Percentiles rank a stretch among this genome's conserved stretches.
These are phyloP conservation scores for Venturia asperata DNA, from an alignment of 2,329 filamentous ascomycete genomes.

Conservation along the genomic window DNA sequence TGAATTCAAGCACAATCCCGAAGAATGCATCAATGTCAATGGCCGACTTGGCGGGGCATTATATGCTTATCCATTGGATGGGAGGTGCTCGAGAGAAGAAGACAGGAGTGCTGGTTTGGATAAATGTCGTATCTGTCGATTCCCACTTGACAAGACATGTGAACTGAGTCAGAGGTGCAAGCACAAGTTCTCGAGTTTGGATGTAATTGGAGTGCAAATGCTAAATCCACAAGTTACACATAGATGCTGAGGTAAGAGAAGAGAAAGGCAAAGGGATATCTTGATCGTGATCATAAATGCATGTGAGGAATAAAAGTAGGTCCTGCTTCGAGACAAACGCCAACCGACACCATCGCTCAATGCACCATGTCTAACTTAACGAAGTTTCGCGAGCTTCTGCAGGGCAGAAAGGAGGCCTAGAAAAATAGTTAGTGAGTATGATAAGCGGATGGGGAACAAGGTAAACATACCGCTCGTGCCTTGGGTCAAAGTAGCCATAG, in stretches of 20 bases:
- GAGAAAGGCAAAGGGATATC: not conserved
- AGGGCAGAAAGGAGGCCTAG: constrained; percentile 48
- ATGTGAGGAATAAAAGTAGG: not conserved
- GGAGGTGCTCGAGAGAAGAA: no score
- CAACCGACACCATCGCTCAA: not conserved
- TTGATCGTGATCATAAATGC: constrained; percentile 2
- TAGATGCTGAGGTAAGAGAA: not conserved
- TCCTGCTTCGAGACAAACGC: not conserved
- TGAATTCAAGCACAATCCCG: no score
- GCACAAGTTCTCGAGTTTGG: no score
- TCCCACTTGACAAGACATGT: no score
- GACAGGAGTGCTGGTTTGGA: no score
- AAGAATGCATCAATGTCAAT: no score
- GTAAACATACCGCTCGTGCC: constrained; percentile 72
- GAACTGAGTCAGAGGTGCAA: no score
- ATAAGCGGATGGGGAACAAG: not conserved
- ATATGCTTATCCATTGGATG: no score
- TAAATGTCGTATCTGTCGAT: no score
- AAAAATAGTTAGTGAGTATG: not conserved
- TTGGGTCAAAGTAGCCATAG: constrained; percentile 76
- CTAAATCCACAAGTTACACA: no score
- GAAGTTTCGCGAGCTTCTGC: constrained; percentile 37
- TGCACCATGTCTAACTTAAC: not conserved
- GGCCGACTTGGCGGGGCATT: no score
- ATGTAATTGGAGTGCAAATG: no score